Evolutionary conservation across 257 asterid genomes (phyloP), one percentile per base, ranked within the genome.

Genomic region (Fraxinus excelsior): DNA sequence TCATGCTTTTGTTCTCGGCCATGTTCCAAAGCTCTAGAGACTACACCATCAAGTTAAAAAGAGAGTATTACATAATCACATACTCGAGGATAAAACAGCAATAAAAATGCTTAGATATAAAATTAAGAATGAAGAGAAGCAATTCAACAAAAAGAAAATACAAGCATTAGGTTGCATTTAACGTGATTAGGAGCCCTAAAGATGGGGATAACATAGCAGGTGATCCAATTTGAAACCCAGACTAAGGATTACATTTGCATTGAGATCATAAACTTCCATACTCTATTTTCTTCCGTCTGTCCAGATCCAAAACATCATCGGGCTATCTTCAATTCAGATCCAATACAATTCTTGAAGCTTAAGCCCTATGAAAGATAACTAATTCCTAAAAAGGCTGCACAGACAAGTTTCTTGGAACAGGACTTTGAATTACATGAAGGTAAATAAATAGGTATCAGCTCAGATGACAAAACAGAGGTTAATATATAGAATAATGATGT

Each of bases 11-110:
- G 83, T 94, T 91, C 83, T 92, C 99, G 8, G 80, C 91, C 91
- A 92, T 90, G 92, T 92, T 90, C 99, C 98, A 95, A 32, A 92
- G 85, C 91, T 92, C 97, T 91, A 95, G 76, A 46, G 98, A 85
- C 98, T 92, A 84, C 86, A 83, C 51, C 35, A 56, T 56, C 65
- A 75, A 29, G 73, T 46, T 14, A 62, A 25, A 23, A 62, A 62
- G 11, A 21, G 32, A 60, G 68, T 34, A 62, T 62, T 62, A 62
- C 32, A 23, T 62, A 60, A 60, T 58, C 5, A 2, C 13, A 21
- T 9, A 21, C 67, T 23, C 13, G 67, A 23, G 31, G 67, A 58
- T n/a, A 58, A 6, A 58, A 31, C 31, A 58, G 67, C 31, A 23
- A 60, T 29, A 23, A 25, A 62, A 23, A 58, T 7, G 29, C 2